Evolutionary conservation across 345 rosid genomes (phyloP).

Genomic region (Lepidium aucheri): DNA sequence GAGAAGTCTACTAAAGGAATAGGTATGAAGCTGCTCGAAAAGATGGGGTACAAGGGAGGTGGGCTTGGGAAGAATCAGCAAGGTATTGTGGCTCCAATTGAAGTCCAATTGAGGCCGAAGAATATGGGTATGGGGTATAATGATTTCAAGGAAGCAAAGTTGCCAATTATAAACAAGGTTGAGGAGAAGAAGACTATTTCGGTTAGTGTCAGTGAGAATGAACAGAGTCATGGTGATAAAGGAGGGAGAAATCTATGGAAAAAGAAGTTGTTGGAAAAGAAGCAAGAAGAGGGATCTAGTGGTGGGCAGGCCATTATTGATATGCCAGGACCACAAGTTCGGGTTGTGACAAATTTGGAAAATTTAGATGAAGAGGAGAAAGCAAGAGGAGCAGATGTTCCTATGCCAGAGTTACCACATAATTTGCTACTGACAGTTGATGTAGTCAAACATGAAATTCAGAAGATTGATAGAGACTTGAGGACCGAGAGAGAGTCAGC

Average conservation of each 20-base stretch:
- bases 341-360: constrained; percentile 71
- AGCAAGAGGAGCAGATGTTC: constrained; percentile 68
- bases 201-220: constrained; percentile 1
- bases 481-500: constrained; percentile 75
- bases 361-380: constrained; percentile 77
- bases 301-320: constrained; percentile 77
- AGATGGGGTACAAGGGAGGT: constrained; percentile 89
- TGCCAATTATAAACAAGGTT: constrained; percentile 32
- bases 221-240: constrained; percentile 28
- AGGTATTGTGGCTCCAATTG: constrained; percentile 72
- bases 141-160: constrained; percentile 60
- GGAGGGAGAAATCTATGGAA: constrained; percentile 50
- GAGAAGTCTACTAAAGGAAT: constrained; percentile 70
- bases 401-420: constrained; percentile 86
- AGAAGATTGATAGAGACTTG: constrained; percentile 67
- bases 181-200: constrained; percentile 51
- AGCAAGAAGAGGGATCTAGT: constrained; percentile 64
- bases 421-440: constrained; percentile 65
- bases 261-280: constrained; percentile 62
- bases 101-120: constrained; percentile 79
- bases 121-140: constrained; percentile 87
- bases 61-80: constrained; percentile 78
- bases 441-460: constrained; percentile 65
- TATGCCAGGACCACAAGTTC: constrained; percentile 80
- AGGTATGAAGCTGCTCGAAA: constrained; percentile 69